Evolutionary conservation across 2,329 filamentous ascomycete species (phyloP), one percentile per base, ranked within the genome.

Genomic region (Huntiella bhutanensis): DNA sequence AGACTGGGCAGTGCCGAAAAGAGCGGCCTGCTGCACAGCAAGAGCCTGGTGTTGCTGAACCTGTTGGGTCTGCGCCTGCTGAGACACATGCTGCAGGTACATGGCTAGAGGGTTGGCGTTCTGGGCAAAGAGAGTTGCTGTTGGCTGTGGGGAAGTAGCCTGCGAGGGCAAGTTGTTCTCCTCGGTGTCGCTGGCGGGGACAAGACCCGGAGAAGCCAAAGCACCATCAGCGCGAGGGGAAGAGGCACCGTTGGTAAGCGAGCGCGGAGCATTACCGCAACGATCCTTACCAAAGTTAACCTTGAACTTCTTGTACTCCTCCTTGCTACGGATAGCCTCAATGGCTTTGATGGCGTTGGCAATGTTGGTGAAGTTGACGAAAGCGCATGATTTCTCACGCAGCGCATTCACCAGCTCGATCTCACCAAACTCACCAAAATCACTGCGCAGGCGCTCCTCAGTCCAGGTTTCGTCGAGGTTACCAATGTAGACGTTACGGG

Each of bases 291-390:
- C 91, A 60, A 98, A 98, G 68, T 98, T 98, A 61, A 98, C 88
- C 73, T 98, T 98, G 77, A 98, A 98, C 56, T 91, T 80, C 64
- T 79, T 84, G 71, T 98, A 98, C 58, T 98, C 91, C 38, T 96
- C 91, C 59, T 87, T 86, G 58, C 86, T 82, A 49, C 91, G 78
- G 53, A 98, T 78, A 16, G 87, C 91, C 64, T 98, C 91, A 53
- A 98, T 98, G 1, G 91, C 91, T 69, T 98, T 98, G 70, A 98
- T 98, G 43, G 91, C 91, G 56, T 98, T 98, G 59, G 91, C 91
- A 59, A 98, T 98, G 66, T 98, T 98, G 59, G 91, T 98, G 62
- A 98, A 98, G 67, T 98, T 98, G 61, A 98, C 91, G 60, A 98
- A 98, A 0, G 91, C 91, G 62, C 91, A 98, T 67, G 87, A 95